These are phyloP conservation scores for Verticillium zaregamsianum DNA, from an alignment of 2,329 filamentous ascomycete species.

Conservation along the genomic window DNA sequence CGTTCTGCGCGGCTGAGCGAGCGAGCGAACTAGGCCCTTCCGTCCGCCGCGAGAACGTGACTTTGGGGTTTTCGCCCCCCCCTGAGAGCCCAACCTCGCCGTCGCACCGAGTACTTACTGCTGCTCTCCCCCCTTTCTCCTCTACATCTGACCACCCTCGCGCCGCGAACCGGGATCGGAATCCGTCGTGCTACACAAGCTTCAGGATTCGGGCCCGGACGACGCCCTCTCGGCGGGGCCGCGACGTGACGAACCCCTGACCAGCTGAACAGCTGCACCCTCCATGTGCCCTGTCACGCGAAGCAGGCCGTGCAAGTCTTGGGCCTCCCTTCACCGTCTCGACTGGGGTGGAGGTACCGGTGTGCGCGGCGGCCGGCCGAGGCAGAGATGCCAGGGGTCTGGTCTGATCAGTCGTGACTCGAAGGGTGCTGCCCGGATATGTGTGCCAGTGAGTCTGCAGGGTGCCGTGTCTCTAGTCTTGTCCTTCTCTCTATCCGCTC, in stretches of 20 bases:
- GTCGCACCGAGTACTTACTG: not conserved
- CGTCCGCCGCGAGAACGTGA: not conserved
- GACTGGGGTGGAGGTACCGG: not conserved
- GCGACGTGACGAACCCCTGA: not conserved
- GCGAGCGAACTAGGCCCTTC: not conserved
- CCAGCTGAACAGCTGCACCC: not conserved
- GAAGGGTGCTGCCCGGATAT: no score
- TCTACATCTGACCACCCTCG: not conserved
- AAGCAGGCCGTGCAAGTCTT: not conserved
- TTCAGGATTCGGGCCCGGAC: not conserved
- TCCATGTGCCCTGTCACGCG: not conserved
- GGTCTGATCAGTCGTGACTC: no score
- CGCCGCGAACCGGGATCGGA: not conserved
- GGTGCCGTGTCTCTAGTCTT: no score
- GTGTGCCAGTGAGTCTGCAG: no score
- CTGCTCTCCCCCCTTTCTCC: not conserved
- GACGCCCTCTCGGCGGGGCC: not conserved
- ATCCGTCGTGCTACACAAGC: not conserved
- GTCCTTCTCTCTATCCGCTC: no score
- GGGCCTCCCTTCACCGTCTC: not conserved
- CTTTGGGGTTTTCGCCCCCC: not conserved
- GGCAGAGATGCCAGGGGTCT: no score
- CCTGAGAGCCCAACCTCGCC: no score
- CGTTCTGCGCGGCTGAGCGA: not conserved
- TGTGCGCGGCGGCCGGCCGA: no score